Evolutionary conservation across 1,284 basidiomycete genomes (phyloP), one percentile per base, ranked within the genome.

Genomic region (Papiliotrema laurentii): DNA sequence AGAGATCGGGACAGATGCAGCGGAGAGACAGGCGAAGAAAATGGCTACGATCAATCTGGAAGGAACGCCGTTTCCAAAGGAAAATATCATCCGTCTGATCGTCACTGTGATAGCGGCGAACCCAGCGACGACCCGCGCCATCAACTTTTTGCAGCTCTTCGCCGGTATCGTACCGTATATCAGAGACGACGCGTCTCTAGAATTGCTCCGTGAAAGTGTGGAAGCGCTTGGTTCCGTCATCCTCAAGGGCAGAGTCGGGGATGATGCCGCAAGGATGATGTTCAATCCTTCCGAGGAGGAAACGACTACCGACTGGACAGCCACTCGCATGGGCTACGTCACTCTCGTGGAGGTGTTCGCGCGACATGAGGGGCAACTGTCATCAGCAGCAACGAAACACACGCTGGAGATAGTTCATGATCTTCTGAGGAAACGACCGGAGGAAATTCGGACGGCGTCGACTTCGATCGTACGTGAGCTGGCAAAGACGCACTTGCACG

Each of bases 91-190:
- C 28, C 79, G 82, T 22, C 76, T 89, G 13, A 81, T 88, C 61
- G 77, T 89, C 27, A 89, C 86, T 2, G 83, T 88, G 52, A 87
- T 89, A 48, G 86, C 85, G 2, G 83, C 87, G 54, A 84, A 87
- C 64, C 79, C 84, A 10, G 76, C 79, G 0, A 81, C 82, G 38
- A 68, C 78, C 21, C 81, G 85, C 21, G 83, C 85, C 1, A 78
- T 85, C 58, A 78, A 82, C 48, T 87, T 89, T 68, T 71, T 89
- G 26, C 76, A 76, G 4, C 74, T 86, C 16, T 76, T 89, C 27
- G 78, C 81, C 4, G 76, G 77, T 34, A 71, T 87, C 28, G 72
- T 80, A 0, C 83, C 84, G 1, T 66, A 79, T 50, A 73, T 88
- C 21, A 83, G 82, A 58, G 83, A 54, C 74, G 77, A 11, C 80